Base-by-base conservation (phyloP, 495 filamentous ascomycete genomes). In the Aspergillus funiculosus region DNA sequence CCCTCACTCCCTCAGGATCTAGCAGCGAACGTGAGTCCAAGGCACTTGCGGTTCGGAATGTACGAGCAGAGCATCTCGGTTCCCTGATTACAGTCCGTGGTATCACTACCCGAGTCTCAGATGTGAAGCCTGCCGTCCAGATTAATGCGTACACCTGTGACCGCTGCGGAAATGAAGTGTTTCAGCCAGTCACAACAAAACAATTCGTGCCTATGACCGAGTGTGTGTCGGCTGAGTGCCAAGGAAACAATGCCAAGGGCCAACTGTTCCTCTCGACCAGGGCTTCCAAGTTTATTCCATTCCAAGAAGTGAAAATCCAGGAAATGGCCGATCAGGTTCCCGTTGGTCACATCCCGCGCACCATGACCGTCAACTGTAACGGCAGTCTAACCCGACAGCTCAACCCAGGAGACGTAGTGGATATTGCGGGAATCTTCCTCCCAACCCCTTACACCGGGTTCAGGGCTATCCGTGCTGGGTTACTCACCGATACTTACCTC, bases 131-230 rank as follows among this genome's bases (percentile, higher is more conserved):
- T 24, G 81, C 92, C n/a, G 87, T 95, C 15, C 82, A 88, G 53
- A 94, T 98, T 49, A 94, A 94, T 62, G 94, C 94, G 26, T 98
- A 97, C 62, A 89, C 89, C 20, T 98, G 92, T 67, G 92, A 98
- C 59, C 81, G 88, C 38, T 98, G 92, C 57, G 92, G 92, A 32
- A 89, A 82, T 58, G 94, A 98, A 64, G 89, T 97, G 57, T 98
- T 98, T 77, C 92, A 98, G 65, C 91, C 94, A 11, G 78, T 98
- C 59, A 86, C 83, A 22, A 85, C 87, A 37, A 95, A 90, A 69
- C 86, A 91, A 55, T 98, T 85, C 59, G 78, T 82, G 7, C 92
- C 92, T 3, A 75, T 97, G 51, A 76, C 82, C 3, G 79, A 86
- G 54, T 98, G 92, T 63, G 77, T 87, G 18, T 95, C 91, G 6